phyloP scores from a whole-genome alignment of 257 asterid genomes.

The Solanum raphanifolium region DNA sequence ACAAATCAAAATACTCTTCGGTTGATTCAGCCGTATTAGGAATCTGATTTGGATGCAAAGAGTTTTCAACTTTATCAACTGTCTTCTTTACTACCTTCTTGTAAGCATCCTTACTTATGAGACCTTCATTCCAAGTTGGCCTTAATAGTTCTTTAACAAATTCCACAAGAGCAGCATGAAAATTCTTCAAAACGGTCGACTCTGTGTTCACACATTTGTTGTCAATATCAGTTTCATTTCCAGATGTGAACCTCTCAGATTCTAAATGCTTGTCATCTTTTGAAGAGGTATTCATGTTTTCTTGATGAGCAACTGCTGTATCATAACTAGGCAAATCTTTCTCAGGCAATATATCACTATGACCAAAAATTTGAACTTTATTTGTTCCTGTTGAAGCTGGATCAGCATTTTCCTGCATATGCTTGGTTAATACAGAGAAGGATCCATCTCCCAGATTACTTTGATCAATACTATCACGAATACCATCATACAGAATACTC shows the following conservation, averaged over 20 bases:
- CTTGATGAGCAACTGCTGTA: constrained; percentile 5
- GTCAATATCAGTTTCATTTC: constrained; percentile 20
- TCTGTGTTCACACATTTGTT: constrained; percentile 23
- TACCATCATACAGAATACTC: constrained; percentile 24
- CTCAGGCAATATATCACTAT: neutral
- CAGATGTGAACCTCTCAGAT: constrained; percentile 26
- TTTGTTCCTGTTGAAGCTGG: constrained; percentile 4
- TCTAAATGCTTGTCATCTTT: constrained; percentile 31
- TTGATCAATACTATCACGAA: constrained; percentile 11
- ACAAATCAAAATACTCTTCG: too few species aligned
- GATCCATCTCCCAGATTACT: constrained; percentile 8
- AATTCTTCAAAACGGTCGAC: constrained; percentile 32
- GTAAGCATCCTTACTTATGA: constrained; percentile 63
- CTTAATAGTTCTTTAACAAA: constrained; percentile 61
- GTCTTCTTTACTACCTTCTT: constrained; percentile 65
- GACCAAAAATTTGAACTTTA: constrained; percentile 4
- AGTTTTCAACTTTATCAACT: constrained; percentile 53
- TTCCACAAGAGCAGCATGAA: constrained; percentile 59
- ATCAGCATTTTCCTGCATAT: constrained; percentile 16
- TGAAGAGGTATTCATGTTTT: constrained; percentile 6
- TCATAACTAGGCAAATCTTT: constrained; percentile 2
- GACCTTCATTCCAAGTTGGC: constrained; percentile 71
- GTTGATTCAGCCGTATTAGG: constrained; percentile 14
- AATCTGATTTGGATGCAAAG: constrained; percentile 50
- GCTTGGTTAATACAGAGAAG: constrained; percentile 20